phyloP scores from a whole-genome alignment of 495 filamentous ascomycete species.

The Aspergillus cristatus region DNA sequence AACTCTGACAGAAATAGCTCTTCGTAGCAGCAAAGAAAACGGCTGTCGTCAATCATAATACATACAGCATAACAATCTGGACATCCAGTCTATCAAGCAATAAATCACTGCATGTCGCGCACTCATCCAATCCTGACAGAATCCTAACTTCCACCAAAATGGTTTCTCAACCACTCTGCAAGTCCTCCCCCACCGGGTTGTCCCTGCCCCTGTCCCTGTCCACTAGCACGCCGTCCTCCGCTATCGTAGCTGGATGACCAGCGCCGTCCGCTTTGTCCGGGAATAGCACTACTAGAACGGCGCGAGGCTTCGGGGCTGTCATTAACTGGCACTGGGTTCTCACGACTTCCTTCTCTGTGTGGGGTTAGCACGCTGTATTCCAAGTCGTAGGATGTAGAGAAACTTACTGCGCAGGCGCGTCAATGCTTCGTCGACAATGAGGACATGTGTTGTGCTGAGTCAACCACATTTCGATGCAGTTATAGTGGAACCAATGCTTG shows the following conservation, averaged over 20 bases:
- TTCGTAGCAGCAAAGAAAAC: too few relatives aligned
- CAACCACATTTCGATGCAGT: constrained; percentile 72
- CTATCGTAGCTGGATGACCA: background rate
- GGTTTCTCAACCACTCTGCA: constrained; percentile 30
- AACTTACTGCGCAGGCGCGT: constrained; percentile 24
- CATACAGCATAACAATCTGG: too few relatives aligned
- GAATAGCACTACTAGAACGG: constrained; percentile 2
- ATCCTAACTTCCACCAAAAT: constrained; percentile 21
- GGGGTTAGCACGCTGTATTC: constrained; percentile 2
- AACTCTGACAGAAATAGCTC: too few relatives aligned
- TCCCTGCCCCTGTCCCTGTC: constrained; percentile 19
- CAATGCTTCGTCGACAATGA: constrained; percentile 73
- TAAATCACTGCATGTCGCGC: too few relatives aligned
- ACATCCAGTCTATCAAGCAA: too few relatives aligned
- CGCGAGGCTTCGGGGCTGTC: constrained; percentile 19
- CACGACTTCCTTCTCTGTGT: constrained; percentile 17
- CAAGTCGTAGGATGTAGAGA: background rate
- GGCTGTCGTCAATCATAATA: too few relatives aligned
- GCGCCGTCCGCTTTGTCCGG: background rate
- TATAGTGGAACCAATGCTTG: constrained; percentile 82
- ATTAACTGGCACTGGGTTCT: constrained; percentile 21
- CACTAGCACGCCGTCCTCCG: constrained; percentile 3
- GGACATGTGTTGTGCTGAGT: constrained; percentile 86
- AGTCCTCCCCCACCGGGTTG: constrained; percentile 19
- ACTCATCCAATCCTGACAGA: too few relatives aligned